A percentile compares a stretch with the other conserved stretches of the same genome.
These are phyloP conservation scores for Rubus parviflorus DNA, from an alignment of 306 rosid genomes.

Conservation along the genomic window DNA sequence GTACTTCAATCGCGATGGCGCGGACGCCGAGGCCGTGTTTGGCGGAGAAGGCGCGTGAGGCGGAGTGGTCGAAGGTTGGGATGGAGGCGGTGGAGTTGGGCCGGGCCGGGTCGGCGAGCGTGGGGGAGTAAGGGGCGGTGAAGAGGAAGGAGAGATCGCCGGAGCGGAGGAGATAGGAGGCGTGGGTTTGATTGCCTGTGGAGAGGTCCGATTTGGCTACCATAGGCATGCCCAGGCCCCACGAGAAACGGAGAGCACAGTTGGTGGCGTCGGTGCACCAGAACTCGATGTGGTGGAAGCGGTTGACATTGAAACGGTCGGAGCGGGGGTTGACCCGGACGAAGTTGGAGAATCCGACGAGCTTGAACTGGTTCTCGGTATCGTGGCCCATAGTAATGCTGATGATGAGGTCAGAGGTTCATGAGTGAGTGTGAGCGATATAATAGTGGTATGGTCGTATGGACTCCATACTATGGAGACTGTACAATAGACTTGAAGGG, in stretches of 20 bases:
- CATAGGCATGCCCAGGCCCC: conserved; percentile 83
- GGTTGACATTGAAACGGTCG: conserved; percentile 60
- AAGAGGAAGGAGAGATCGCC: conserved; percentile 83
- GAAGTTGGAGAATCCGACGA: conserved; percentile 64
- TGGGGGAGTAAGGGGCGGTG: conserved; percentile 78
- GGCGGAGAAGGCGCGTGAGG: conserved; percentile 54
- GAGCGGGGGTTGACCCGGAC: conserved; percentile 70
- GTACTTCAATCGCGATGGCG: conserved; percentile 71
- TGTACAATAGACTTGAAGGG: neutral
- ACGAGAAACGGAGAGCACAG: conserved; percentile 65
- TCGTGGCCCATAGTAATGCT: conserved; percentile 41
- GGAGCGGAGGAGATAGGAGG: conserved; percentile 90
- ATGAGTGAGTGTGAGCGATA: too few species aligned
- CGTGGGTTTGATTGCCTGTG: conserved; percentile 72
- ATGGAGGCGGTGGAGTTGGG: conserved; percentile 47
- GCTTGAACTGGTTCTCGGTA: conserved; percentile 31
- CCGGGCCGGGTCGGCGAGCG: conserved; percentile 37
- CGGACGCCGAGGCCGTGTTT: conserved; percentile 82
- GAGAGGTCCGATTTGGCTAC: conserved; percentile 82
- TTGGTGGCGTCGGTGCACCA: conserved; percentile 92
- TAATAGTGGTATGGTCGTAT: too few species aligned
- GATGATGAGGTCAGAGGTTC: too few species aligned
- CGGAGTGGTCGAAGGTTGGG: conserved; percentile 55
- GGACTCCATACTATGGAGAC: too few species aligned
- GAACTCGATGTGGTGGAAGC: conserved; percentile 87